Base-by-base conservation (phyloP, 331 rosid genomes). In the Pyrus hybrid region DNA sequence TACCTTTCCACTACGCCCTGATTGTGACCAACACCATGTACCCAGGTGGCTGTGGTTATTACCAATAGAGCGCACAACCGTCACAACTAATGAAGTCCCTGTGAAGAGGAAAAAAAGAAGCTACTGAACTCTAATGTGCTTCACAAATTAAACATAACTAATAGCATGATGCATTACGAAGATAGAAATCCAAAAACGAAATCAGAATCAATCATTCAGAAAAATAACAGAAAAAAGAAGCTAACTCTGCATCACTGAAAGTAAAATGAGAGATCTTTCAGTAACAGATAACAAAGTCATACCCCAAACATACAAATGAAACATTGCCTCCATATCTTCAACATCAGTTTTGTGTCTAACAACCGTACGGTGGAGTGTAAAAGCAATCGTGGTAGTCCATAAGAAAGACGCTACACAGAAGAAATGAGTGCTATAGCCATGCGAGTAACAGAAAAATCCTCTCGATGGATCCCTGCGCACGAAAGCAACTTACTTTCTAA, bases 301-400 rank as follows among this genome's bases (percentile, higher is more conserved):
- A 95, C 99, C 99, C 97, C 99, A 95, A 62, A 95, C 97, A 76
- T 90, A 95, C 91, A 95, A 88, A 86, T 95, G 99, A 86, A 87
- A 95, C 89, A 92, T 84, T 43, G 86, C 97, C 87, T 92, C 99
- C 81, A 95, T 74, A 85, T 95, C 99, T 79, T 95, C 99, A 74
- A 95, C 97, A 81, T 92, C 99, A 7, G 99, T 81, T 87, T 95
- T 95, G 84, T 95, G 97, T 78, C 83, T 85, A 51, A 95, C 99
- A 77, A 92, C 99, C 35, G 97, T 92, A 21, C 99, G 97, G 80
- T 95, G 99, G 30, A 95, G 93, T 78, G 99, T 95, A 78, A 95
- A 95, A 61, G 99, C 96, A 77, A 95, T 95, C 13, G 97, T 89
- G 41, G 99, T 95, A 45, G 99, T 95, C 99, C 99, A 95, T n/a